Base-by-base conservation (phyloP, 306 rosid genomes). In the Fragaria vesca region DNA sequence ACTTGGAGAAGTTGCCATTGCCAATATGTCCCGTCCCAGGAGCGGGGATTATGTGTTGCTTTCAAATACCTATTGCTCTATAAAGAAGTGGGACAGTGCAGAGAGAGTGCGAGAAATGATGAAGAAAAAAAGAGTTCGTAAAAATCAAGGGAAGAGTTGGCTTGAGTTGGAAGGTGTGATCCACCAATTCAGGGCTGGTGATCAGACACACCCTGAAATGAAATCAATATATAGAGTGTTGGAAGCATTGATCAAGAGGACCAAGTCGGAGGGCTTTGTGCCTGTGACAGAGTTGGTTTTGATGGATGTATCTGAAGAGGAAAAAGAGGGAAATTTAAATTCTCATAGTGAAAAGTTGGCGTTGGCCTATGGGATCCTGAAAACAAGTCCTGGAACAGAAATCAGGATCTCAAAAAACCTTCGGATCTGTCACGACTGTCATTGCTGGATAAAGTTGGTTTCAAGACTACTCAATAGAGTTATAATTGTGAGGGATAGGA, bases 231-330 rank as follows among this genome's bases (percentile, higher is more conserved):
- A 82, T 60, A 74, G 81, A 58, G 89, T 89, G 80, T 76, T 91
- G 77, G 88, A 87, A 78, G 89, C 90, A 45, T 88, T 91, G 83
- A 61, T 81, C 50, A 81, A 73, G 60, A 80, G 83, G 80, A 83
- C 88, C 61, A 85, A 83, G 81, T 28, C 72, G 69, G 89, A 80
- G 79, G 94, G 97, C 9, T 88, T 89, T 81, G 73, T 20, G 30
- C 86, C 91, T 71, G 80, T 82, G 86, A 89, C 91, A 0, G 97
- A 86, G 51, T 79, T 91, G 46, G 94, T 91, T 81, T 81, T 89
- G 79, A 89, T 91, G 94, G 97, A 89, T 84, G 92, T 89, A 65
- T 89, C 94, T 32, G 93, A 86, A 78, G 97, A 91, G 87, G 93
- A 91, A 79, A 89, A 86, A 81, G 94, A 88, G 81, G 93, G 80